Evolutionary conservation across 306 rosid genomes (phyloP).

Genomic region (Argentina anserina): DNA sequence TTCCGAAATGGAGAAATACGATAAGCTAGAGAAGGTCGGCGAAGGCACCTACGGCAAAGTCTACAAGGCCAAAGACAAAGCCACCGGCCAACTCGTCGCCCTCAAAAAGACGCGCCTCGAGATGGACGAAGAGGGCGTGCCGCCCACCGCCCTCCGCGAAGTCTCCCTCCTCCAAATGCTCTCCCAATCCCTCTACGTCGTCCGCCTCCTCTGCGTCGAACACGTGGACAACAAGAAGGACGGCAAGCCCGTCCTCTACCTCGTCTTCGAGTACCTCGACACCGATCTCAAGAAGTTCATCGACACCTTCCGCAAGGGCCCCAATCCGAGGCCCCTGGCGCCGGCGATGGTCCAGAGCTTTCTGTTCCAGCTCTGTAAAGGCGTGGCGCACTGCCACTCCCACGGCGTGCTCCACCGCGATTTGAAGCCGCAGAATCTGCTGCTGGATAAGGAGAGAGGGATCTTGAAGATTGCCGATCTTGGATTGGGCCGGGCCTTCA

Average conservation of each 20-base stretch:
- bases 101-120: slow-evolving; percentile 83
- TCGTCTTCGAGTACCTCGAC: slow-evolving; percentile 85
- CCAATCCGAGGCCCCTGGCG: slow-evolving; percentile 50
- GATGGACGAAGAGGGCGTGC: slow-evolving; percentile 98
- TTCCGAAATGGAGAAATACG: slow-evolving; percentile 73
- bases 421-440: slow-evolving; percentile 89
- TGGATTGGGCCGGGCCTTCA: slow-evolving; percentile 86
- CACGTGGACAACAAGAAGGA: slow-evolving; percentile 55
- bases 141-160: slow-evolving; percentile 90
- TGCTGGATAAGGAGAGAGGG: slow-evolving; percentile 67
- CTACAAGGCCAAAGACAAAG: slow-evolving; percentile 80
- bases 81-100: slow-evolving; percentile 75
- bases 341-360: slow-evolving; percentile 58
- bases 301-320: slow-evolving; percentile 79
- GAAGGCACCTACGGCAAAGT: slow-evolving; percentile 98
- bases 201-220: slow-evolving; percentile 77
- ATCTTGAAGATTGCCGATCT: slow-evolving; percentile 89
- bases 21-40: slow-evolving; percentile 93
- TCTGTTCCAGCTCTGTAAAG: slow-evolving; percentile 87
- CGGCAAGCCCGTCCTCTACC: slow-evolving; percentile 72
- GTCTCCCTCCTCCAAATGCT: slow-evolving; percentile 90
- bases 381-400: slow-evolving; percentile 91
- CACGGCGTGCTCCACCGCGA: slow-evolving; percentile 93
- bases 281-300: slow-evolving; percentile 91
- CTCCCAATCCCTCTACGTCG: slow-evolving; percentile 85